phyloP scores from a whole-genome alignment of 768 basidiomycete genomes.

The Rhizopogon roseolus region DNA sequence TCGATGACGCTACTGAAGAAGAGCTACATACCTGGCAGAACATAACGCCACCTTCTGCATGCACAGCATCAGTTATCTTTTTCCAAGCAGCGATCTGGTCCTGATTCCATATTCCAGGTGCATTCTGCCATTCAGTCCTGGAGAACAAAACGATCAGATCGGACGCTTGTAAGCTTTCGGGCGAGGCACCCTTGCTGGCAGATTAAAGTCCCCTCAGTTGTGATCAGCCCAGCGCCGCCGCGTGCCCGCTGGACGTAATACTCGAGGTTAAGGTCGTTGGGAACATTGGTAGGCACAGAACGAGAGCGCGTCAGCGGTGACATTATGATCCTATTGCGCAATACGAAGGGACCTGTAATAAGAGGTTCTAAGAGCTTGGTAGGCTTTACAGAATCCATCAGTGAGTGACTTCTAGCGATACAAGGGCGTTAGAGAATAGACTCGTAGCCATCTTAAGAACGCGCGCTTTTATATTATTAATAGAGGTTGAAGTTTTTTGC shows the following conservation, averaged over 20 bases:
- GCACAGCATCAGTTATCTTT: slow-evolving; percentile 42
- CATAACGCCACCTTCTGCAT: slow-evolving; percentile 39
- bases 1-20: too few species aligned
- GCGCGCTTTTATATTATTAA: too few species aligned
- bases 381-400: slow-evolving; percentile 3
- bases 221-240: slow-evolving; percentile 35
- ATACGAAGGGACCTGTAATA: slow-evolving; percentile 29
- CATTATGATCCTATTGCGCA: slow-evolving; percentile 37
- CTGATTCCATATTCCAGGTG: slow-evolving; percentile 43
- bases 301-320: slow-evolving; percentile 38
- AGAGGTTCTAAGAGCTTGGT: slow-evolving; percentile 27
- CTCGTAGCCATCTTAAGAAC: too few species aligned
- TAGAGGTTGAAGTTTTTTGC: too few species aligned
- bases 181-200: slow-evolving; percentile 35
- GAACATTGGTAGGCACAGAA: slow-evolving; percentile 29
- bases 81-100: slow-evolving; percentile 43
- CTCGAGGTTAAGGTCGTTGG: slow-evolving; percentile 33
- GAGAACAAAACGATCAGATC: not conserved
- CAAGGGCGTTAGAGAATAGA: not conserved
- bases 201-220: slow-evolving; percentile 37
- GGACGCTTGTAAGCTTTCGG: not conserved
- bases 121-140: slow-evolving; percentile 40
- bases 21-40: slow-evolving; percentile 36
- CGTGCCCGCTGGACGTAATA: slow-evolving; percentile 38
- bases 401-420: not conserved